Conservation (phyloP, 2,329 filamentous ascomycete genomes). For the Neophaeococcomyces mojaviensis region DNA sequence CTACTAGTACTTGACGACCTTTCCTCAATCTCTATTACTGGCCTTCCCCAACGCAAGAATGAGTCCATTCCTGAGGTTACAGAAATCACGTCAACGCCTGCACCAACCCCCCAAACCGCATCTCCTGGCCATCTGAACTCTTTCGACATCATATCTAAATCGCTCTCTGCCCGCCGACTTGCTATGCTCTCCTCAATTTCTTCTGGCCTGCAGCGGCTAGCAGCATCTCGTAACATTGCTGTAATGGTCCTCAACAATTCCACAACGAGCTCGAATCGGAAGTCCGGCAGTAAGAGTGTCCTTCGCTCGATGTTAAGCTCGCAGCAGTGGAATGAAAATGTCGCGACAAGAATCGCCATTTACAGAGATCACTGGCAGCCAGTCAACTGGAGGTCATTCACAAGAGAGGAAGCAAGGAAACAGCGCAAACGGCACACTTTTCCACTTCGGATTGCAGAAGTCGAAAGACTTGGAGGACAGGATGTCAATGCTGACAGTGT, state of each 20-base stretch:
- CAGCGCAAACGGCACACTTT: background rate
- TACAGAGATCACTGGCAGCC: conserved; percentile 64
- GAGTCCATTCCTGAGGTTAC: background rate
- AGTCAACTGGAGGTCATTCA: conserved; percentile 36
- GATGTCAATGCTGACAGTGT: conserved; percentile 28
- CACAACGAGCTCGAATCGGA: conserved; percentile 67
- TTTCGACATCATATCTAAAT: conserved; percentile 31
- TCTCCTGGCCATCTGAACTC: conserved; percentile 8
- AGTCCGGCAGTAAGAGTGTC: conserved; percentile 50
- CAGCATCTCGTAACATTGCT: conserved; percentile 63
- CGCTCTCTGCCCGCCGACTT: conserved; percentile 14
- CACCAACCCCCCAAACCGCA: conserved; percentile 22
- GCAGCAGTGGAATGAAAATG: conserved; percentile 69
- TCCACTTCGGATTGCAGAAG: conserved; percentile 49
- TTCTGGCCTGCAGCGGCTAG: conserved; percentile 49
- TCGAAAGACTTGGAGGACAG: conserved; percentile 59
- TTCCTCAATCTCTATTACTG: conserved; percentile 66
- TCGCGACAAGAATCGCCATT: conserved; percentile 65
- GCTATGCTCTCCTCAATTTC: conserved; percentile 29
- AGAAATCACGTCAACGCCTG: background rate
- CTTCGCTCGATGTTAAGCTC: conserved; percentile 69
- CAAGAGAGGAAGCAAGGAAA: conserved; percentile 5
- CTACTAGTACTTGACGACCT: conserved; percentile 72
- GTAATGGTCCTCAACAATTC: conserved; percentile 66
- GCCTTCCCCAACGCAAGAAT: conserved; percentile 57